These are phyloP conservation scores for Trichoderma brevicompactum DNA, from an alignment of 2,329 filamentous ascomycete species.

Conservation along the genomic window DNA sequence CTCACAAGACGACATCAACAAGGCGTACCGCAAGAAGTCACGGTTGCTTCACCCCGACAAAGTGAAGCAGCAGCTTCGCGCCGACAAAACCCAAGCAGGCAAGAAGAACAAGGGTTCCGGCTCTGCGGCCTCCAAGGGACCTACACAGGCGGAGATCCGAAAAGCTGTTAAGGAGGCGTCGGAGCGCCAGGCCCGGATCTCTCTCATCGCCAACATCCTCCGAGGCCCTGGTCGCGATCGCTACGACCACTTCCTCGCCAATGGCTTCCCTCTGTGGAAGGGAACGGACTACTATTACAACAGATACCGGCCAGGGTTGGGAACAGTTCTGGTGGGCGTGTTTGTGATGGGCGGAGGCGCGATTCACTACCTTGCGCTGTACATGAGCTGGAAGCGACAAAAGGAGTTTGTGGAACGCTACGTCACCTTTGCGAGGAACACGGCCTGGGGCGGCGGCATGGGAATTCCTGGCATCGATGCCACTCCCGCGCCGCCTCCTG, in stretches of 20 bases:
- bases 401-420: conserved; percentile 90
- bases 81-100: conserved; percentile 65
- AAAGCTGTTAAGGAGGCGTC: conserved; percentile 79
- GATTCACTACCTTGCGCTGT: conserved; percentile 83
- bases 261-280: conserved; percentile 96
- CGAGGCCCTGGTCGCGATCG: conserved; percentile 78
- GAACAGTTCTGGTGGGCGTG: conserved; percentile 78
- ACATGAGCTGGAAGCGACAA: conserved; percentile 87
- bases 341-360: conserved; percentile 83
- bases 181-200: conserved; percentile 81
- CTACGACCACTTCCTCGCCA: conserved; percentile 91
- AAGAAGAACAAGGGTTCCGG: conserved; percentile 58
- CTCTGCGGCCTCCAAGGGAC: conserved; percentile 70
- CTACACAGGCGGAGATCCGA: conserved; percentile 74
- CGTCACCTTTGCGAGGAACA: conserved; percentile 83
- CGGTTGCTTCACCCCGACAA: conserved; percentile 91
- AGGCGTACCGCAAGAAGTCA: conserved; percentile 89
- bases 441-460: conserved; percentile 86
- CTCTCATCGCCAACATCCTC: conserved; percentile 83
- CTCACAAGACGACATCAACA: conserved; percentile 85
- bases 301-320: conserved; percentile 87
- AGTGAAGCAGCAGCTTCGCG: conserved; percentile 80
- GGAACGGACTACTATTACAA: conserved; percentile 98
- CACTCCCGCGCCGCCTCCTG: conserved; percentile 47
- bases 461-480: conserved; percentile 70